phyloP scores from a whole-genome alignment of 2,329 filamentous ascomycete genomes.

The Emydomyces testavorans region DNA sequence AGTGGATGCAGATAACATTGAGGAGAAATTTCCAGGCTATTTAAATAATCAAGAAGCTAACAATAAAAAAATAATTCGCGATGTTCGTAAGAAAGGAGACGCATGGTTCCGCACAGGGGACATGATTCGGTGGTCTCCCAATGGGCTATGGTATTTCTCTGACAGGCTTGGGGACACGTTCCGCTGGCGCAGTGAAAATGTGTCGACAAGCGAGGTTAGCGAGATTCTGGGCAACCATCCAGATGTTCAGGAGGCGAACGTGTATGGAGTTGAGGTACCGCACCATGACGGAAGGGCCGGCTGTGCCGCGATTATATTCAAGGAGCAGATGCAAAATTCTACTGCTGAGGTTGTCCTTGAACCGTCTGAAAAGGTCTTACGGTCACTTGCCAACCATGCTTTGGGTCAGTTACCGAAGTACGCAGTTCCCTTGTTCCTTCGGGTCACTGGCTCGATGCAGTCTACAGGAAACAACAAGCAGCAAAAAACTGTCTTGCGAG shows the following conservation, averaged over 20 bases:
- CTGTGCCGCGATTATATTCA: slow-evolving; percentile 59
- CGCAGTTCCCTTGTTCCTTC: slow-evolving; percentile 66
- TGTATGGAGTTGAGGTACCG: slow-evolving; percentile 70
- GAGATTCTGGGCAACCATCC: slow-evolving; percentile 58
- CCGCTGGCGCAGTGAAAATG: slow-evolving; percentile 62
- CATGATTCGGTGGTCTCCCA: slow-evolving; percentile 55
- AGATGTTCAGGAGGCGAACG: slow-evolving; percentile 63
- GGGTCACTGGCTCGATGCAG: slow-evolving; percentile 52
- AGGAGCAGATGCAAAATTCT: slow-evolving; percentile 30
- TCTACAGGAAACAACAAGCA: slow-evolving; percentile 81
- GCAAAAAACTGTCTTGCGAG: slow-evolving; percentile 63
- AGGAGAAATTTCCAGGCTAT: slow-evolving; percentile 66
- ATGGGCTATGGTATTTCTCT: slow-evolving; percentile 66
- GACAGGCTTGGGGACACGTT: slow-evolving; percentile 51
- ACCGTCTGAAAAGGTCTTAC: slow-evolving; percentile 37
- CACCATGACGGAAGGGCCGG: slow-evolving; percentile 75
- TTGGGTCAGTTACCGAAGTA: slow-evolving; percentile 54
- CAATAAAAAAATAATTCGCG: slow-evolving; percentile 58
- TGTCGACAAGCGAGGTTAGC: slow-evolving; percentile 72
- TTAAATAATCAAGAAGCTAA: slow-evolving; percentile 62
- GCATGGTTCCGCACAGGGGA: slow-evolving; percentile 80
- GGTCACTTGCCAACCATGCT: slow-evolving; percentile 52
- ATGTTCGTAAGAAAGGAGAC: slow-evolving; percentile 64
- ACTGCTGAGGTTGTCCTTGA: slow-evolving; percentile 16
- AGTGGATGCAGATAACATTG: slow-evolving; percentile 55